Percentiles rank a stretch among this genome's conserved stretches.
Conservation (phyloP, 495 filamentous ascomycete species). For the Viridothelium virens region DNA sequence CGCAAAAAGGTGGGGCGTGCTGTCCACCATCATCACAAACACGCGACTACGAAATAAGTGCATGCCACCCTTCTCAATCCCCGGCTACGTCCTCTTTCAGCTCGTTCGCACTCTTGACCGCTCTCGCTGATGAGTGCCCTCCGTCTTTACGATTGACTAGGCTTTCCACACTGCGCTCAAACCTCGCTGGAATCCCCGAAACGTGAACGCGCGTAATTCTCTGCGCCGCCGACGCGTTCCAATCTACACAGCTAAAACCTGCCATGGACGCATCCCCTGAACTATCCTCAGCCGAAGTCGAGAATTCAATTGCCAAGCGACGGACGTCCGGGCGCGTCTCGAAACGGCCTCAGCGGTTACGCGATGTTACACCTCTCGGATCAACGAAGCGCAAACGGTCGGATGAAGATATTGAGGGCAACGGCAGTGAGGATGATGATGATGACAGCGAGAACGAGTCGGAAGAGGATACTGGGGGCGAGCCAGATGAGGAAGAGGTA, state of each 20-base stretch:
- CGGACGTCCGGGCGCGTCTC: constrained; percentile 51
- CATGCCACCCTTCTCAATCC: no score
- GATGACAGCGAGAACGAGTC: constrained; percentile 52
- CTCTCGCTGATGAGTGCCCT: not conserved
- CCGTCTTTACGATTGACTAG: not conserved
- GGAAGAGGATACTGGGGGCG: constrained; percentile 40
- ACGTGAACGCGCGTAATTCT: not conserved
- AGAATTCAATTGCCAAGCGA: constrained; percentile 10
- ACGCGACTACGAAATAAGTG: not conserved
- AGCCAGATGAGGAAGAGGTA: constrained; percentile 59
- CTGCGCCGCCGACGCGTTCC: not conserved
- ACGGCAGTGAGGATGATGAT: constrained; percentile 36
- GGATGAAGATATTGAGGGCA: constrained; percentile 34
- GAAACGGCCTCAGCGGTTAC: constrained; percentile 63
- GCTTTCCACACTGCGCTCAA: not conserved
- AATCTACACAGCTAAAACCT: not conserved
- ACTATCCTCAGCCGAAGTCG: constrained; percentile 8
- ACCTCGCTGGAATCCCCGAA: not conserved
- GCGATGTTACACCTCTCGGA: constrained; percentile 16
- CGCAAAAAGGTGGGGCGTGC: constrained; percentile 11
- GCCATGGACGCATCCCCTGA: constrained; percentile 1
- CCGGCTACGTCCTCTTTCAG: no score
- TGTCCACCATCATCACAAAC: constrained; percentile 9
- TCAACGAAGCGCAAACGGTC: constrained; percentile 51
- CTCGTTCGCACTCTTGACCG: no score